Conservation (phyloP, 208 protist genomes). For the Leptomonas pyrrhocoris region DNA sequence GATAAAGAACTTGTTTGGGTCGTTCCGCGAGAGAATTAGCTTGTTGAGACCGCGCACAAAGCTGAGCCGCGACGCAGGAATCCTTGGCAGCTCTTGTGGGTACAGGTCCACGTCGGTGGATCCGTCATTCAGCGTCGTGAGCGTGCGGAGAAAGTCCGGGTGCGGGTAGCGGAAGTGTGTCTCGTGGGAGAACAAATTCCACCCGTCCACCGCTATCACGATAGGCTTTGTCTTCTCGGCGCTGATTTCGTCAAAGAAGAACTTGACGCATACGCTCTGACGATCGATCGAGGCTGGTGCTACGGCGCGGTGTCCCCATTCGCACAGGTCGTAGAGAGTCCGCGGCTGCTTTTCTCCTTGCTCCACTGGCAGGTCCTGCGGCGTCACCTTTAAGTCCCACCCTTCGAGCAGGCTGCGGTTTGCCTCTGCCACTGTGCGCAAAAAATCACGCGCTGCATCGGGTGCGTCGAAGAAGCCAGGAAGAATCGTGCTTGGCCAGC, state of each 20-base stretch:
- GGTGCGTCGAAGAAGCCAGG: conserved; percentile 93
- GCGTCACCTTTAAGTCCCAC: conserved; percentile 78
- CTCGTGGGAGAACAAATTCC: conserved; percentile 90
- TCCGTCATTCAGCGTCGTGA: conserved; percentile 80
- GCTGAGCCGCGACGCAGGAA: conserved; percentile 86
- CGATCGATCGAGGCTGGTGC: conserved; percentile 89
- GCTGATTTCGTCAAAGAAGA: conserved; percentile 89
- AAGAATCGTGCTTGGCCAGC: conserved; percentile 89
- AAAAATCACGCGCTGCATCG: conserved; percentile 79
- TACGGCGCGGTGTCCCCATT: conserved; percentile 79
- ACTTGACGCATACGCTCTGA: conserved; percentile 90
- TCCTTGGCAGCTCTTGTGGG: conserved; percentile 88
- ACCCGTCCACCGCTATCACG: conserved; percentile 88
- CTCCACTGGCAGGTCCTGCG: conserved; percentile 82
- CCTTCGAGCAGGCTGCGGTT: conserved; percentile 61
- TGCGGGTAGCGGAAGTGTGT: conserved; percentile 94
- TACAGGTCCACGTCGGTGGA: conserved; percentile 88
- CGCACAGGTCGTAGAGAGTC: conserved; percentile 82
- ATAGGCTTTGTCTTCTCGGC: conserved; percentile 84
- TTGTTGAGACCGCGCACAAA: conserved; percentile 90
- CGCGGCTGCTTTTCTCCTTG: conserved; percentile 73
- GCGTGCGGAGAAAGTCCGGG: conserved; percentile 84
- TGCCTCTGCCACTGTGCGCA: conserved; percentile 77
- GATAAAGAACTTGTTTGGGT: conserved; percentile 92
- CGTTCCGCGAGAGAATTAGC: conserved; percentile 76